Conservation (phyloP, 305 asterid species). For the Monarda citriodora region DNA sequence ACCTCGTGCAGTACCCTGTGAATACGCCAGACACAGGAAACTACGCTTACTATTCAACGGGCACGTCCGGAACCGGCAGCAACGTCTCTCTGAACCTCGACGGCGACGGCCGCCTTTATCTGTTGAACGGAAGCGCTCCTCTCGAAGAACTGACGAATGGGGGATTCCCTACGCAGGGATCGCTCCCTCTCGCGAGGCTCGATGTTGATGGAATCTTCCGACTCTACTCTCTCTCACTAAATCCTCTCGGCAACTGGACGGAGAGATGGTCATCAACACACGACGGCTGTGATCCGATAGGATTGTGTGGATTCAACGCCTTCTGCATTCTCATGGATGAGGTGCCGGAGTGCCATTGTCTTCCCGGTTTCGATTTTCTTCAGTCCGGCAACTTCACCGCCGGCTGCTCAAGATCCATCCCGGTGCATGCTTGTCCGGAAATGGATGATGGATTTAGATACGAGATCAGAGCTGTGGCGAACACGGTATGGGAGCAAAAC, state of each 20-base stretch:
- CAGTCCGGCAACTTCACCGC: conserved; percentile 22
- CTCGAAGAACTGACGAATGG: no score
- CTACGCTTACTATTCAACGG: conserved; percentile 24
- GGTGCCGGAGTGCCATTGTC: conserved; percentile 18
- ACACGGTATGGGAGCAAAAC: conserved; percentile 28
- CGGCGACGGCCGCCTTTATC: conserved; percentile 33
- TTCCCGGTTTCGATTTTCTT: conserved; percentile 33
- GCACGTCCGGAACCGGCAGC: rapidly evolving
- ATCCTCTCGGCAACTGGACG: conserved; percentile 15
- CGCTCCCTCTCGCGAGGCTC: conserved; percentile 21
- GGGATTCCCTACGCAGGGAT: conserved; percentile 4
- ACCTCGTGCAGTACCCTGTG: conserved; percentile 40
- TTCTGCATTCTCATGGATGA: conserved; percentile 28
- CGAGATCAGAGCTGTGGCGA: conserved; percentile 10
- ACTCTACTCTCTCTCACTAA: conserved; percentile 28
- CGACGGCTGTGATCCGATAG: conserved; percentile 33
- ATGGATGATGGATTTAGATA: conserved; percentile 4
- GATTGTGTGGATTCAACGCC: conserved; percentile 46
- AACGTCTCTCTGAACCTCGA: conserved; percentile 38
- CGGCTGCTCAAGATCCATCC: conserved; percentile 29
- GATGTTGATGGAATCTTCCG: conserved; percentile 43
- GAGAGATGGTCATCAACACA: conserved; percentile 19
- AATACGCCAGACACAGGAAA: no score
- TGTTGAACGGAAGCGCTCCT: conserved; percentile 14
- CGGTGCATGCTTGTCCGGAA: conserved; percentile 6